These are phyloP conservation scores for Melastoma candidum DNA, from an alignment of 441 rosid genomes.

Conservation along the genomic window DNA sequence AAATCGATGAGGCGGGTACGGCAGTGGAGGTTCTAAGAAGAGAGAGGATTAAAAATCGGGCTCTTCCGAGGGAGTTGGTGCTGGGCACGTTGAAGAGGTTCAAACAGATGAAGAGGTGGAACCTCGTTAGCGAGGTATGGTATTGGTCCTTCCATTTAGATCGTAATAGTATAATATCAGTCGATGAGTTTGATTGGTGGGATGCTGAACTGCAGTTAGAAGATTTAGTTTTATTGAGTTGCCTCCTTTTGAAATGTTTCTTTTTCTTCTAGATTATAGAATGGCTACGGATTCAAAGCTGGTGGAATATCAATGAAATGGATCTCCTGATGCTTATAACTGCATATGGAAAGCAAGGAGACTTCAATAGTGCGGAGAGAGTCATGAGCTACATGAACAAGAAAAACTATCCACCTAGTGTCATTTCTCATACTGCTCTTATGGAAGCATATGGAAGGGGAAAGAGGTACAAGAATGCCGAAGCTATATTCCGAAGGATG, in stretches of 20 bases:
- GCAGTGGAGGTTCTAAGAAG: conserved; percentile 57
- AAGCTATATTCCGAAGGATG: conserved; percentile 91
- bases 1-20: conserved; percentile 65
- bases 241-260: not conserved
- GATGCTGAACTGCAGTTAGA: too few relatives aligned
- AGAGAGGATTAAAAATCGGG: conserved; percentile 30
- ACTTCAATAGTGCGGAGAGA: conserved; percentile 80
- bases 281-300: conserved; percentile 74
- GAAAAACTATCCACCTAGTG: conserved; percentile 64
- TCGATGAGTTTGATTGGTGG: not conserved
- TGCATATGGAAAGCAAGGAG: conserved; percentile 84
- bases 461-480: conserved; percentile 75
- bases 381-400: conserved; percentile 55
- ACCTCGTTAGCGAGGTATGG: conserved; percentile 71
- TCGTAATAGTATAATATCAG: not conserved
- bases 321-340: conserved; percentile 78
- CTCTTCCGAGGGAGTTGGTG: conserved; percentile 60
- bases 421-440: conserved; percentile 76
- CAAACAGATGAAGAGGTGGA: conserved; percentile 89
- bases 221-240: too few relatives aligned
- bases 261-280: conserved; percentile 60
- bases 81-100: conserved; percentile 84
- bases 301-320: conserved; percentile 89
- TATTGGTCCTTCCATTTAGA: not conserved
- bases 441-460: conserved; percentile 97